phyloP scores from a whole-genome alignment of 106 monocot genomes.

The Allium fistulosum region DNA sequence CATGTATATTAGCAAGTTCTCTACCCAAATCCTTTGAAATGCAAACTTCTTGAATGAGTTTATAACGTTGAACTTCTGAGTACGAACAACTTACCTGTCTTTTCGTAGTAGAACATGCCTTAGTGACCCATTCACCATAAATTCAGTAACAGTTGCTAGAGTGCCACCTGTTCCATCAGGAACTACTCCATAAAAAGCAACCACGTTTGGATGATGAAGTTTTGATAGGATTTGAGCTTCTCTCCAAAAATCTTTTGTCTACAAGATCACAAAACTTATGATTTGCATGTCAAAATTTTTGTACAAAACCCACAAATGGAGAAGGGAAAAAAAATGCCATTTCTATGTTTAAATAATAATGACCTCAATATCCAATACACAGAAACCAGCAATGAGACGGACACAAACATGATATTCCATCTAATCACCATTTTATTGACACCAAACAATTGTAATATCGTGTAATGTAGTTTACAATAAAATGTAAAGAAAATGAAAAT shows the following conservation, averaged over 20 bases:
- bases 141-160: constrained; percentile 88
- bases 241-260: constrained; percentile 96
- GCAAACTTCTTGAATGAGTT: too few relatives aligned
- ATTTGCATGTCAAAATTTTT: background rate
- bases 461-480: too few relatives aligned
- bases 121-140: constrained; percentile 96
- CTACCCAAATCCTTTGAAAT: constrained; percentile 1
- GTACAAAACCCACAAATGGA: too few relatives aligned
- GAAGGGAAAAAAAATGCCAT: too few relatives aligned
- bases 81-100: constrained; percentile 43
- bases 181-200: constrained; percentile 95
- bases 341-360: too few relatives aligned
- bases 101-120: constrained; percentile 68
- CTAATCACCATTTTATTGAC: too few relatives aligned
- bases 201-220: constrained; percentile 97
- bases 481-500: too few relatives aligned
- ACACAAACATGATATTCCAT: too few relatives aligned
- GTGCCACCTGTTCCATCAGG: constrained; percentile 86
- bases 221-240: constrained; percentile 93
- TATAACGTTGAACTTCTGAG: background rate
- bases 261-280: constrained; percentile 6
- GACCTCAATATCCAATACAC: too few relatives aligned
- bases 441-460: too few relatives aligned
- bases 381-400: too few relatives aligned
- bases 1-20: background rate